Evolutionary conservation across 2,329 filamentous ascomycete genomes (phyloP).

Genomic region (Bertia moriformis): DNA sequence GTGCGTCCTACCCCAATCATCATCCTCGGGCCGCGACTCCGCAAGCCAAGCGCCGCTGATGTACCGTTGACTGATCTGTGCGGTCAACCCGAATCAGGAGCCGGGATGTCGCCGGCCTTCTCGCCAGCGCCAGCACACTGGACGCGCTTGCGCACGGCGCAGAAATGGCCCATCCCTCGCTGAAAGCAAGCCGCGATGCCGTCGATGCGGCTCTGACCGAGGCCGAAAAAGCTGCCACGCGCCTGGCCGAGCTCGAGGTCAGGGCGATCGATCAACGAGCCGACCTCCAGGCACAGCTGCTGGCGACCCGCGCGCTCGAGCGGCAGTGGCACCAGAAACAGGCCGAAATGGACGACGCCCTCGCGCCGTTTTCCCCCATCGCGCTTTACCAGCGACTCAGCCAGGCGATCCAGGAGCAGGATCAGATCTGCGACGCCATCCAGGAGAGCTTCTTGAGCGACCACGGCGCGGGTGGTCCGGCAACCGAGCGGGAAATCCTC

Average conservation of each 20-base stretch:
- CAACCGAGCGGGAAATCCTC: conserved; percentile 65
- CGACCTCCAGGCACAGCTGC: conserved; percentile 63
- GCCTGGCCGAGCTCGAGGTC: conserved; percentile 44
- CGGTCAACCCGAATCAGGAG: too few species aligned
- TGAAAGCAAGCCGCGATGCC: conserved; percentile 46
- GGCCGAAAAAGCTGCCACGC: conserved; percentile 57
- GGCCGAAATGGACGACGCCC: conserved; percentile 70
- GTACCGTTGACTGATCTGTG: conserved; percentile 6
- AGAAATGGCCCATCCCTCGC: conserved; percentile 56
- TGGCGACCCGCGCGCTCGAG: conserved; percentile 74
- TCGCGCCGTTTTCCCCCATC: conserved; percentile 73
- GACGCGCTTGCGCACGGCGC: conserved; percentile 58
- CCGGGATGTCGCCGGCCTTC: conserved; percentile 59
- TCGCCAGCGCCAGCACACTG: conserved; percentile 52
- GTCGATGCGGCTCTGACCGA: conserved; percentile 52
- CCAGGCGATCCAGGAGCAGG: conserved; percentile 69
- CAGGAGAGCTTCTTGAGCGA: conserved; percentile 84
- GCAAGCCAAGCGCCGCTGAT: conserved; percentile 11
- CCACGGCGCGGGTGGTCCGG: conserved; percentile 27
- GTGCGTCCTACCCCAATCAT: conserved; percentile 5
- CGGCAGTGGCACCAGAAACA: conserved; percentile 86
- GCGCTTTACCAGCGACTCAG: conserved; percentile 71
- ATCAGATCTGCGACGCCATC: conserved; percentile 62
- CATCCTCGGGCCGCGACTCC: conserved; percentile 6
- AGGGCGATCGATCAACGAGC: conserved; percentile 46